Evolutionary conservation across 352 stramenopile species (phyloP), one percentile per base, ranked within the genome.

Genomic region (Phytopythium mirpurense): DNA sequence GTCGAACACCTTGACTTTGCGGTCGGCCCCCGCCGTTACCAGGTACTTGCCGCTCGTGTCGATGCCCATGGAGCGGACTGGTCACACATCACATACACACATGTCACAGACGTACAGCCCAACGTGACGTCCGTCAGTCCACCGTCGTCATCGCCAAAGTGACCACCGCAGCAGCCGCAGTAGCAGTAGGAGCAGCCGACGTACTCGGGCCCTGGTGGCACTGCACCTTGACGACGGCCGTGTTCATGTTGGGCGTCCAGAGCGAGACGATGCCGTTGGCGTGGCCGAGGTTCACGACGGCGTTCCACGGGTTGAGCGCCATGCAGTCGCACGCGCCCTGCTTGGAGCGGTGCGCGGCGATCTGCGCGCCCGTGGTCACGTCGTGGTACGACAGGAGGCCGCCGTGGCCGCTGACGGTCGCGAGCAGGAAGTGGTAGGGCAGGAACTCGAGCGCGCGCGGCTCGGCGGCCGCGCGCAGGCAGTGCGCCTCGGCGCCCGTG

Each of bases 341-440:
- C 63, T 96, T 90, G 3, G 95, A 98, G 26, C 88, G 76, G 68
- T 98, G 95, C 52, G 91, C 77, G 7, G 82, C 86, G 36, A 99
- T 80, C 41, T 98, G 74, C 43, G 91, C 74, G 45, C 97, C 96
- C 19, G 96, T 98, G 10, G 90, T 98, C 19, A 97, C 96, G 65
- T 99, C 97, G 60, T 98, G 93, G 74, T 98, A 99, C 60, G 90
- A 96, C 16, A 98, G 72, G 47, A 93, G 47, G 29, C 86, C 74
- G 52, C 83, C 88, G 32, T 26, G 34, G 59, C 89, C 81, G 48
- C 96, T 97, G 44, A 99, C 79, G 35, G 86, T 96, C n/a, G 96
- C 91, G 41, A 99, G 83, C 61, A 99, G 59, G 65, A 98, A 99
- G 72, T 99, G 97, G 78, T 99, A 98, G 5, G 96, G 96, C 45